phyloP scores from a whole-genome alignment of 148 eudicot species.

The Drosera capensis region DNA sequence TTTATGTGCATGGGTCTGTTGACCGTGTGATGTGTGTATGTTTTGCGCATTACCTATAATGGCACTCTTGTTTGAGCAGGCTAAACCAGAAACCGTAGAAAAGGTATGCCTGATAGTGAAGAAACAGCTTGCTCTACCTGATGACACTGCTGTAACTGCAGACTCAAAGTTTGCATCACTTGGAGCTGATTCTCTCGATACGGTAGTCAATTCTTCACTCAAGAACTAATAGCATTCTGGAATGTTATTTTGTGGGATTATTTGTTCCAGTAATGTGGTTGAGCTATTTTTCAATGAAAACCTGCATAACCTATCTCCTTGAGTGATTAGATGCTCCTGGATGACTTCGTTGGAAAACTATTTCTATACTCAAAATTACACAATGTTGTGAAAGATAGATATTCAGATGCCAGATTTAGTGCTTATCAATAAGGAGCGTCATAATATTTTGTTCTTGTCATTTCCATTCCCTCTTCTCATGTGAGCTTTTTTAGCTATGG shows the following conservation, averaged over 20 bases:
- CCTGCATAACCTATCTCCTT: too few relatives aligned
- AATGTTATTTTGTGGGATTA: not conserved
- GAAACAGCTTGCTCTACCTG: constrained; percentile 33
- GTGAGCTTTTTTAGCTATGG: too few relatives aligned
- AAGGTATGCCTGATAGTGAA: constrained; percentile 45
- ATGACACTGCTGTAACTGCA: constrained; percentile 21
- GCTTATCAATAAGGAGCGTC: too few relatives aligned
- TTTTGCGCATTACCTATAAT: not conserved
- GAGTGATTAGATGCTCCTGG: too few relatives aligned
- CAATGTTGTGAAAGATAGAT: too few relatives aligned
- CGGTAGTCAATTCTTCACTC: constrained; percentile 16
- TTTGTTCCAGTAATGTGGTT: not conserved
- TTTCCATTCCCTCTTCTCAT: too few relatives aligned
- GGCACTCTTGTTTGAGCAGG: constrained; percentile 15
- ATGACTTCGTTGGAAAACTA: too few relatives aligned
- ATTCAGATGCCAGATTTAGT: too few relatives aligned
- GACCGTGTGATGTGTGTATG: too few relatives aligned
- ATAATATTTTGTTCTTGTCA: too few relatives aligned
- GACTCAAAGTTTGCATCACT: constrained; percentile 36
- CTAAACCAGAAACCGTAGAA: constrained; percentile 40
- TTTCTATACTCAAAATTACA: too few relatives aligned
- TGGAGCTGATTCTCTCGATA: constrained; percentile 59
- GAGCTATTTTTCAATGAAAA: not conserved
- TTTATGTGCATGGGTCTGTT: too few relatives aligned
- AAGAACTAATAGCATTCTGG: not conserved